These are phyloP conservation scores for Penicillium pancosmium DNA, from an alignment of 495 filamentous ascomycete genomes.

Conservation along the genomic window DNA sequence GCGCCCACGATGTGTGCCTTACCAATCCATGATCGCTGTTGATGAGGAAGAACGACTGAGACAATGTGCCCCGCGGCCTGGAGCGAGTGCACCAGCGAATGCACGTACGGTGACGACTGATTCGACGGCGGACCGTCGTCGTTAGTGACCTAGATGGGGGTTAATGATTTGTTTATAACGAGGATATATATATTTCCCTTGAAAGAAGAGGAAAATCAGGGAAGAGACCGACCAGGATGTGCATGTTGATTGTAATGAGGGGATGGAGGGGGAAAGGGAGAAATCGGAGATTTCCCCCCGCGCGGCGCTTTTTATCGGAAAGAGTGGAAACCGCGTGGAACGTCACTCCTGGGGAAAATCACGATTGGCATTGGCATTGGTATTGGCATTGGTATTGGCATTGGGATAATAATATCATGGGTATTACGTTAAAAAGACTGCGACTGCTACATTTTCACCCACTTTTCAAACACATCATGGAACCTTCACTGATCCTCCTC, in stretches of 20 bases:
- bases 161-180: neutral
- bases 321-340: neutral
- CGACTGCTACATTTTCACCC: neutral
- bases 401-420: conserved; percentile 7
- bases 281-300: conserved; percentile 20
- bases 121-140: conserved; percentile 95
- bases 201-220: too few species aligned
- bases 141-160: conserved; percentile 68
- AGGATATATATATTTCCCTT: neutral
- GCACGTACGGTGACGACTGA: conserved; percentile 89
- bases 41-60: conserved; percentile 86
- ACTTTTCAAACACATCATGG: too few species aligned
- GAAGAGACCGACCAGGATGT: conserved; percentile 39
- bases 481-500: conserved; percentile 25
- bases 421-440: neutral
- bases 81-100: conserved; percentile 78
- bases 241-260: conserved; percentile 33
- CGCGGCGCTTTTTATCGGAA: conserved; percentile 14
- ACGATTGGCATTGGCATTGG: conserved; percentile 10
- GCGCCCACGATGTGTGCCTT: conserved; percentile 94
- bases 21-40: conserved; percentile 95
- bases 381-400: conserved; percentile 18
- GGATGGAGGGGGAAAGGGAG: conserved; percentile 22
- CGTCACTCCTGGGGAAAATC: conserved; percentile 7
- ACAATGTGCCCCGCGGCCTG: conserved; percentile 79